Conservation (phyloP, 2,329 filamentous ascomycete genomes). For the Penicillium sp. region DNA sequence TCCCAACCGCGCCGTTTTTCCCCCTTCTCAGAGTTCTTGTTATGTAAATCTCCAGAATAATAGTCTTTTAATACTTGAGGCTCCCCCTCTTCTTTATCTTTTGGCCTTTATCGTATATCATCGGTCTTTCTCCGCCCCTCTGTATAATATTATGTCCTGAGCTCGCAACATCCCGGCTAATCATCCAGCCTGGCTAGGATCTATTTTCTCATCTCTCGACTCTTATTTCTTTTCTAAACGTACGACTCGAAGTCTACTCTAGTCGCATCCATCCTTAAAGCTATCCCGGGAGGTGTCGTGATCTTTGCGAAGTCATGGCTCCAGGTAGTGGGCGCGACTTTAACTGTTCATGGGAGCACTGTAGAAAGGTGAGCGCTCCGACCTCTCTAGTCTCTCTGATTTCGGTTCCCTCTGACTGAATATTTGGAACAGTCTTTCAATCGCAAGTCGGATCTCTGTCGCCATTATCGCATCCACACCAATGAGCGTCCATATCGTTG, state of each 20-base stretch:
- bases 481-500: constrained; percentile 51
- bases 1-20: constrained; percentile 26
- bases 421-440: constrained; percentile 44
- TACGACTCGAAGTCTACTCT: background rate
- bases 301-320: constrained; percentile 32
- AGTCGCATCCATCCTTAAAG: background rate
- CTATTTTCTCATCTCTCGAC: background rate
- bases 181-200: constrained; percentile 12
- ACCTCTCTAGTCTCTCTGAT: background rate
- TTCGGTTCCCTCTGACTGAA: too few relatives aligned
- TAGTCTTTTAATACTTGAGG: constrained; percentile 12
- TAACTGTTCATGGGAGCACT: constrained; percentile 45
- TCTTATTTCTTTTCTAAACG: background rate
- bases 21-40: background rate
- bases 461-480: constrained; percentile 50
- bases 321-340: constrained; percentile 45
- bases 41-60: background rate
- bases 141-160: constrained; percentile 24
- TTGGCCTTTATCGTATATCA: too few relatives aligned
- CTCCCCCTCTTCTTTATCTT: constrained; percentile 10
- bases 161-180: too few relatives aligned
- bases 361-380: constrained; percentile 41
- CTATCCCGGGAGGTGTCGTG: background rate
- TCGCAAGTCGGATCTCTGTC: constrained; percentile 49
- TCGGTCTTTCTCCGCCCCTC: background rate